These are phyloP conservation scores for Penicillium sp. DNA, from an alignment of 2,329 filamentous ascomycete species.

Conservation along the genomic window DNA sequence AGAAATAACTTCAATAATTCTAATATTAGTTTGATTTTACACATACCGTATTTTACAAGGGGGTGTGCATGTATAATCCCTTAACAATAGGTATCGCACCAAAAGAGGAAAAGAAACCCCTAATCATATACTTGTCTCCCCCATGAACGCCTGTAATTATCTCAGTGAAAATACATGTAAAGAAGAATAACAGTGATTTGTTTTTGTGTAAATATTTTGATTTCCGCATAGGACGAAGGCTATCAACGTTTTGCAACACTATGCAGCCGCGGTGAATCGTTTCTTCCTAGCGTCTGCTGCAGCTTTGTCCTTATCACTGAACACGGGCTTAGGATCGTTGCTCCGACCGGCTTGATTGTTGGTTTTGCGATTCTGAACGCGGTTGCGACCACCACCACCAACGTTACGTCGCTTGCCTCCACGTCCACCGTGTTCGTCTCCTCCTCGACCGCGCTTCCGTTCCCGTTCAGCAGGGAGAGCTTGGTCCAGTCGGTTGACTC, in stretches of 20 bases:
- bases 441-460: conserved; percentile 39
- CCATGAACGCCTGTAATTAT: background rate
- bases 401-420: conserved; percentile 41
- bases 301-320: conserved; percentile 39
- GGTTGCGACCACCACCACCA: conserved; percentile 30
- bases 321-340: conserved; percentile 18
- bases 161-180: background rate
- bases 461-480: conserved; percentile 40
- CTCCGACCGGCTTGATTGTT: conserved; percentile 17
- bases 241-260: background rate
- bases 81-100: background rate
- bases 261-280: conserved; percentile 38
- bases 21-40: too few relatives aligned
- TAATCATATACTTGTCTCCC: background rate
- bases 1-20: too few relatives aligned
- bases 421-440: conserved; percentile 34
- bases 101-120: background rate
- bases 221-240: background rate
- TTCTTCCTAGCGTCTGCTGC: conserved; percentile 48
- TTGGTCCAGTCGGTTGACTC: conserved; percentile 43
- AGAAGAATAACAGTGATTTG: background rate
- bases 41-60: too few relatives aligned
- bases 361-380: conserved; percentile 17
- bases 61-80: too few relatives aligned
- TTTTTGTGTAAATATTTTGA: background rate